These are phyloP conservation scores for Ligustrum vulgare DNA, from an alignment of 257 asterid genomes.

Conservation along the genomic window DNA sequence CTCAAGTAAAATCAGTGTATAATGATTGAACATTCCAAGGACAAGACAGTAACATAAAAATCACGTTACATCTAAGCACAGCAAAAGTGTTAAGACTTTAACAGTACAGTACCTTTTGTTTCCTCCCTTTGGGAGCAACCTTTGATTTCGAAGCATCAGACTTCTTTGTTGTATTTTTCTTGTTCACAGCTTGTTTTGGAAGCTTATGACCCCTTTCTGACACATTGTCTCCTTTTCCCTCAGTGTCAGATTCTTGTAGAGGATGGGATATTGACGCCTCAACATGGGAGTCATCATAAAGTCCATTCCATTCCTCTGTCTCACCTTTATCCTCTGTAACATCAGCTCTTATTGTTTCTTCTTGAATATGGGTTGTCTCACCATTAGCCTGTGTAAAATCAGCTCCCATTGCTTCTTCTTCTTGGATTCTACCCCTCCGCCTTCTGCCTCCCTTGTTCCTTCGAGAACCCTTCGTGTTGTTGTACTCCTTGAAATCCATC, in stretches of 20 bases:
- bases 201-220: constrained; percentile 39
- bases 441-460: constrained; percentile 71
- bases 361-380: constrained; percentile 3
- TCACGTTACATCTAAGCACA: neutral
- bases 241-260: constrained; percentile 38
- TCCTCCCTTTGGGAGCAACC: constrained; percentile 65
- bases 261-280: constrained; percentile 41
- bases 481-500: constrained; percentile 74
- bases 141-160: constrained; percentile 53
- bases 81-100: neutral
- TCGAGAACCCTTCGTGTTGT: constrained; percentile 60
- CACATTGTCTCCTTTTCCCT: constrained; percentile 37
- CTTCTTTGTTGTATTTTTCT: constrained; percentile 50
- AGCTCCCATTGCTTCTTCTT: constrained; percentile 35
- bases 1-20: neutral
- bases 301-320: constrained; percentile 34
- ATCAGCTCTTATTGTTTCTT: constrained; percentile 20
- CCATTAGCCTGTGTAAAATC: constrained; percentile 22
- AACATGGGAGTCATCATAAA: constrained; percentile 32
- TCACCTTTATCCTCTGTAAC: constrained; percentile 29
- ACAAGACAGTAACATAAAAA: neutral
- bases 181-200: constrained; percentile 38
- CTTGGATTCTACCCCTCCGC: constrained; percentile 49
- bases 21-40: neutral
- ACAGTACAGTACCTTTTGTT: constrained; percentile 59